Base-by-base conservation (phyloP, 2,329 filamentous ascomycete genomes). In the Lecanosticta acicola region DNA sequence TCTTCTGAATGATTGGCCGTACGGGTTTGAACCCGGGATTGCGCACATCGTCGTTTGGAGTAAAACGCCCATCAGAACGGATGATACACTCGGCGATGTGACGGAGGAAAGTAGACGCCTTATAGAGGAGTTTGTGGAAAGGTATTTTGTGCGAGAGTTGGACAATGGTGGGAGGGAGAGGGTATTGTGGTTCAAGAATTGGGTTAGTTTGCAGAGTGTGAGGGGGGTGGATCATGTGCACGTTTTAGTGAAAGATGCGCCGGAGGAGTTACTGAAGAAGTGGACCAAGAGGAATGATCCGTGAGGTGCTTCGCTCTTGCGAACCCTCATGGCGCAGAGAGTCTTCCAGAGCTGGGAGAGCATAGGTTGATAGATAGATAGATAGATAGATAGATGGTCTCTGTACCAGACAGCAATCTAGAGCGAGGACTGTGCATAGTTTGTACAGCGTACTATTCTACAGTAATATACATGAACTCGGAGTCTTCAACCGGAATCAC, bases 161-260 rank as follows among this genome's bases (percentile, higher is more conserved):
- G 65, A 58, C 32, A 49, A 49, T 18, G 47, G 32, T 13, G 56
- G 46, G 3, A 37, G 51, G 17, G 70, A 71, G 16, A 72, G 72
- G 53, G 73, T 83, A 18, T 59, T 79, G 46, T 83, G 80, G 80
- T 83, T 83, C 59, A 82, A 81, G 70, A 83, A 83, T 55, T 80
- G 77, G 70, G 74, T 73, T 7, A 71, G 71, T 32, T 57, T 82
- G 62, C 79, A 83, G 64, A 81, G 77, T 55, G 78, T 83, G 37
- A 66, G 77, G 43, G 73, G 74, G 0, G 61, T 80, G 24, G 77
- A 80, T 55, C 77, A 80, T 67, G 67, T 80, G 4, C 77, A 80
- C 66, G 68, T 80, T 14, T 60, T 80, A 16, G 62, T 79, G 1
- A 66, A 65, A 41, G 70, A 72, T 63, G 73, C 72, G 36, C 70